A percentile compares a stretch with the other conserved stretches of the same genome.
Conservation (phyloP, 2,329 filamentous ascomycete genomes). For the Fusarium oligoseptatum region DNA sequence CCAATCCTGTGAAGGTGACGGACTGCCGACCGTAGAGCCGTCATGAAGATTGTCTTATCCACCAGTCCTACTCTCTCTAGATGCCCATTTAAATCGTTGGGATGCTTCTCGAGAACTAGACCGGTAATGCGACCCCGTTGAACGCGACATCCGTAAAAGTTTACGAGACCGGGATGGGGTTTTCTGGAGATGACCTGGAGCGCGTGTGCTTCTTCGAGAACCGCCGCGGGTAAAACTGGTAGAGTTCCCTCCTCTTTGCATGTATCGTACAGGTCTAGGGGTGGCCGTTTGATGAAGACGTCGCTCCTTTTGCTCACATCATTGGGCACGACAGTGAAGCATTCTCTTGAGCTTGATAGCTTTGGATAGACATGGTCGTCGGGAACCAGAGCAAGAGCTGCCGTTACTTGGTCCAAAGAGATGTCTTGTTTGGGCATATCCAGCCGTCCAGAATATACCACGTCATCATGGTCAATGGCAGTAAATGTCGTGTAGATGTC, state of each 20-base stretch:
- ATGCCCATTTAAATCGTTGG: not conserved
- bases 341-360: not conserved
- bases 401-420: not conserved
- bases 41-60: not conserved
- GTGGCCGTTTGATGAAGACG: conserved; percentile 3
- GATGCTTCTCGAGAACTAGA: not conserved
- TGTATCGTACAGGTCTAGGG: not conserved
- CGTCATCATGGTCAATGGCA: conserved; percentile 2
- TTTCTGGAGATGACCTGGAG: not conserved
- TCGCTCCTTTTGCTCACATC: not conserved
- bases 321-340: conserved; percentile 1
- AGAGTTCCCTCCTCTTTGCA: not conserved
- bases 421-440: not conserved
- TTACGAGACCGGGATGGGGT: conserved; percentile 5
- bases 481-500: not conserved
- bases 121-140: not conserved
- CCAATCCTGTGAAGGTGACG: not conserved
- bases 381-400: not conserved
- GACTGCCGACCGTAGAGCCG: not conserved
- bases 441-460: not conserved
- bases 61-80: not conserved
- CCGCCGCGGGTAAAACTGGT: not conserved
- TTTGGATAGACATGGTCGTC: conserved; percentile 2
- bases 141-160: conserved; percentile 4
- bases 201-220: conserved; percentile 5